These are phyloP conservation scores for Carex sylvatica DNA, from an alignment of 202 grass and related monocot species.

Conservation along the genomic window DNA sequence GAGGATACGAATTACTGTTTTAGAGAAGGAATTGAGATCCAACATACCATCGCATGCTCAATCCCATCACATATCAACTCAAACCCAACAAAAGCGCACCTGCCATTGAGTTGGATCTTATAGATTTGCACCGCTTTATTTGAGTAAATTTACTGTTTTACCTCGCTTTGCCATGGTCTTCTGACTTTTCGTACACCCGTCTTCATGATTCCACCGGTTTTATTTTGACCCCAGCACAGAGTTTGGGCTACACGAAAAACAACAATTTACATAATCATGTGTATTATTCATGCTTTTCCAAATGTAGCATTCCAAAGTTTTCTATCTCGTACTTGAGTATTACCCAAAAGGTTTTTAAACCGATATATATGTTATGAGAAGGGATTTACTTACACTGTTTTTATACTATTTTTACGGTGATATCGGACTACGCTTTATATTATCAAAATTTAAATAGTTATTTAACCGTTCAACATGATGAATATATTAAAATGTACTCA, in stretches of 20 bases:
- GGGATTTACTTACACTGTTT: too few relatives aligned
- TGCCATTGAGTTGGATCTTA: slow-evolving; percentile 7
- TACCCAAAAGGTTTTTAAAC: neutral
- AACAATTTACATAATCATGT: neutral
- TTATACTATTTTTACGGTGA: too few relatives aligned
- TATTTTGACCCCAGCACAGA: neutral
- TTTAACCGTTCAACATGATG: too few relatives aligned
- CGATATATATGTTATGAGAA: neutral
- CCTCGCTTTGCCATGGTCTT: neutral
- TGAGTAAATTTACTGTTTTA: slow-evolving; percentile 22
- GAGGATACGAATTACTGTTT: too few relatives aligned
- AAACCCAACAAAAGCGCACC: slow-evolving; percentile 19
- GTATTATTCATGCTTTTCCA: neutral
- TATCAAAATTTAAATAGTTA: too few relatives aligned
- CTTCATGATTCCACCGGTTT: neutral
- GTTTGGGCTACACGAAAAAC: neutral
- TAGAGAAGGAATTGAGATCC: slow-evolving; percentile 12
- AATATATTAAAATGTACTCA: too few relatives aligned
- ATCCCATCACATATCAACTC: slow-evolving; percentile 28
- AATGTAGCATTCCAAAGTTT: neutral
- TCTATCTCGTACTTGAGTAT: neutral
- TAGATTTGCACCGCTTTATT: slow-evolving; percentile 20
- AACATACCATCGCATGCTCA: slow-evolving; percentile 26
- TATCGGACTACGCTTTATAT: too few relatives aligned
- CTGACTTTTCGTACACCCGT: neutral